phyloP scores from a whole-genome alignment of 1,284 basidiomycete genomes.

The Trametes sp. region DNA sequence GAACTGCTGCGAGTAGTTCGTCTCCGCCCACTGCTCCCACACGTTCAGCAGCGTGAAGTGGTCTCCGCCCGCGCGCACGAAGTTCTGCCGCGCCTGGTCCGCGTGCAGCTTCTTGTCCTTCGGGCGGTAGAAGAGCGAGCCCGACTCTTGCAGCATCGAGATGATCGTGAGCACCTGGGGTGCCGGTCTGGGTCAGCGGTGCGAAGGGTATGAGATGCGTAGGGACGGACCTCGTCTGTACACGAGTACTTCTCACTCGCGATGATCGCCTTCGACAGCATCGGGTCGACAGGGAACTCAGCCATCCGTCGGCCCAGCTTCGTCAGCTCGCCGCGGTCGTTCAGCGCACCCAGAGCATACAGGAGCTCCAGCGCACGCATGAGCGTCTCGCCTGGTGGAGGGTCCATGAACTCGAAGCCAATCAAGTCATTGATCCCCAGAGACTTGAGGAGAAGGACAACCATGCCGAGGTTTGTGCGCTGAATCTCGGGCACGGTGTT shows the following conservation, averaged over 20 bases:
- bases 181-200: not conserved
- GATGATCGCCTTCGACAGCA: constrained; percentile 96
- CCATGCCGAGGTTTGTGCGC: constrained; percentile 96
- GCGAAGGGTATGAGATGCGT: not conserved
- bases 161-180: constrained; percentile 93
- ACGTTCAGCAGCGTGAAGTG: constrained; percentile 98
- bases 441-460: constrained; percentile 94
- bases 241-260: constrained; percentile 95
- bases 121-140: constrained; percentile 94
- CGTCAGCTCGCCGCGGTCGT: constrained; percentile 95
- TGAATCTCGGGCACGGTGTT: constrained; percentile 99
- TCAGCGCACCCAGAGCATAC: constrained; percentile 95
- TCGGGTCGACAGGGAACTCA: constrained; percentile 98
- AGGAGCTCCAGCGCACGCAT: constrained; percentile 94
- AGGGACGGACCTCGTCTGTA: constrained; percentile 85
- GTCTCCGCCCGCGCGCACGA: constrained; percentile 94
- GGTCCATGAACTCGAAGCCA: constrained; percentile 99
- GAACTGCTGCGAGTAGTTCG: constrained; percentile 95
- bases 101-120: constrained; percentile 98
- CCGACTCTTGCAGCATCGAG: constrained; percentile 96
- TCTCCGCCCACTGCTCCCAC: constrained; percentile 99
- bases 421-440: constrained; percentile 97
- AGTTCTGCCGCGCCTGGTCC: constrained; percentile 96
- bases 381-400: constrained; percentile 97
- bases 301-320: constrained; percentile 97